Percentiles rank a stretch among this genome's conserved stretches.
Evolutionary conservation across 768 basidiomycete species (phyloP).

Genomic region (Boletus patriciae): DNA sequence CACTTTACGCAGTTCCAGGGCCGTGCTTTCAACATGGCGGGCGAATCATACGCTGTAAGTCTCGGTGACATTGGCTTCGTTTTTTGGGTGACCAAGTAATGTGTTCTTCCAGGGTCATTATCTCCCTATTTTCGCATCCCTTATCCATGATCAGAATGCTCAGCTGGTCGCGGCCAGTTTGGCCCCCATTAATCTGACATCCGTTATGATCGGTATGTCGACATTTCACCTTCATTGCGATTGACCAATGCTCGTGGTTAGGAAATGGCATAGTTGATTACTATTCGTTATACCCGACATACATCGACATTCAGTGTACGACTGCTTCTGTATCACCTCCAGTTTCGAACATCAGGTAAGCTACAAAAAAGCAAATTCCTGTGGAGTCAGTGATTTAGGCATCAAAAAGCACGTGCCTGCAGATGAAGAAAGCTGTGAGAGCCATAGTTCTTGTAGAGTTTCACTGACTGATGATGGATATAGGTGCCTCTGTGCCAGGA

Average conservation of each 20-base stretch:
- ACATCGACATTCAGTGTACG: slow-evolving; percentile 54
- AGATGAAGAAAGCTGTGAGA: slow-evolving; percentile 41
- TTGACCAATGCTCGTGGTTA: slow-evolving; percentile 1
- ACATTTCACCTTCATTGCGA: background rate
- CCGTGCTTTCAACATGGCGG: slow-evolving; percentile 55
- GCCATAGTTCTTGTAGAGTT: background rate
- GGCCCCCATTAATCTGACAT: slow-evolving; percentile 44
- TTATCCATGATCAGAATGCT: slow-evolving; percentile 46
- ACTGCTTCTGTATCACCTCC: slow-evolving; percentile 43
- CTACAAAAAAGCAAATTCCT: too few relatives aligned
- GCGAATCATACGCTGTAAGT: slow-evolving; percentile 50
- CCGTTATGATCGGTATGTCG: slow-evolving; percentile 43
- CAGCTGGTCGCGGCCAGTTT: slow-evolving; percentile 31
- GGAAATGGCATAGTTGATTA: slow-evolving; percentile 44
- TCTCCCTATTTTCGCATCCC: slow-evolving; percentile 46
- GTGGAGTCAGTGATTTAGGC: background rate
- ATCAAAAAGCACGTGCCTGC: slow-evolving; percentile 32
- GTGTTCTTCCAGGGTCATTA: slow-evolving; percentile 42
- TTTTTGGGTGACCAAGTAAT: background rate
- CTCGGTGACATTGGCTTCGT: background rate
- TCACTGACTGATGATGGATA: background rate
- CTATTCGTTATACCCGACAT: slow-evolving; percentile 37
- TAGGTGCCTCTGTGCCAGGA: slow-evolving; percentile 70
- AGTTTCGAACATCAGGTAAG: slow-evolving; percentile 12
- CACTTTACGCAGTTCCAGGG: slow-evolving; percentile 68